Evolutionary conservation across 2,329 filamentous ascomycete species (phyloP).

Genomic region (Trichoderma atroviride): DNA sequence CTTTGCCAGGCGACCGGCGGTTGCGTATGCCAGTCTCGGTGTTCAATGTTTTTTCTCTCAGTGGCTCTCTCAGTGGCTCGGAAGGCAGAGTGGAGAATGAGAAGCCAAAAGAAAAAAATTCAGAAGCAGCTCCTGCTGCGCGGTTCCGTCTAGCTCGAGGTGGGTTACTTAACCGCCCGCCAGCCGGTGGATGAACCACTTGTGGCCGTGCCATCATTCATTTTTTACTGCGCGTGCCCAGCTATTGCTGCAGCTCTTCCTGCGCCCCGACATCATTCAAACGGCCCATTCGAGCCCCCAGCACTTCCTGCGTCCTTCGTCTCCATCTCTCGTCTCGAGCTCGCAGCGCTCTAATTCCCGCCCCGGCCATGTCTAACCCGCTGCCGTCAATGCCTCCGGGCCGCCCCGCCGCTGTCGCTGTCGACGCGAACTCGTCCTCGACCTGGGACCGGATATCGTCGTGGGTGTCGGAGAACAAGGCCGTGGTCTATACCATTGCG

Average conservation of each 20-base stretch:
- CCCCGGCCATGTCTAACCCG: conserved; percentile 48
- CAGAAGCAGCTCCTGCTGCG: neutral
- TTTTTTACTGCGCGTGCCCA: conserved; percentile 38
- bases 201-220: conserved; percentile 36
- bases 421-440: conserved; percentile 66
- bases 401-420: conserved; percentile 49
- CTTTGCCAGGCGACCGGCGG: neutral
- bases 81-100: neutral
- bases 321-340: conserved; percentile 32
- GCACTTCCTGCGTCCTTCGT: conserved; percentile 33
- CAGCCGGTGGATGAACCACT: conserved; percentile 29
- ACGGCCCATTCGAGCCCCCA: conserved; percentile 30
- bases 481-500: conserved; percentile 92
- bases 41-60: conserved; percentile 22
- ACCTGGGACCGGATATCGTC: conserved; percentile 87
- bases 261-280: conserved; percentile 41
- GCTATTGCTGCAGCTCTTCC: conserved; percentile 39
- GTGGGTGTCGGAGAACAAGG: conserved; percentile 96
- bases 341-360: conserved; percentile 31
- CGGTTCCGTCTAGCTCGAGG: neutral
- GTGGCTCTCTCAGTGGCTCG: conserved; percentile 21
- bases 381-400: conserved; percentile 53
- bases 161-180: conserved; percentile 25
- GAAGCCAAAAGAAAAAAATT: conserved; percentile 6
- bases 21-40: neutral